These are phyloP conservation scores for Acaromyces ingoldii DNA, from an alignment of 1,284 basidiomycete genomes.

Conservation along the genomic window DNA sequence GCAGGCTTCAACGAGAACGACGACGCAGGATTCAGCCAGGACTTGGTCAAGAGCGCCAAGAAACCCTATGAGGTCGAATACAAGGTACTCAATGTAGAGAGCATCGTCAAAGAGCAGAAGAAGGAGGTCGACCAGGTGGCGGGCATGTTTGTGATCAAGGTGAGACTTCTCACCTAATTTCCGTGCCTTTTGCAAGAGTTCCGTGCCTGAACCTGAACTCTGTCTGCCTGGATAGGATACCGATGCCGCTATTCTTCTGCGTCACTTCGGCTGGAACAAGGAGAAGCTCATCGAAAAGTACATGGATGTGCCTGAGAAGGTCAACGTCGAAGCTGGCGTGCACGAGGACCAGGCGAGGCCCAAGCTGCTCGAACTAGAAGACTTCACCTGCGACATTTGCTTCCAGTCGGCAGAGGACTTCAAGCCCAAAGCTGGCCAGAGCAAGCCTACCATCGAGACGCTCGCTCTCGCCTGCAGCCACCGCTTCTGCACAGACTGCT, in stretches of 20 bases:
- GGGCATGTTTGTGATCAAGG: slow-evolving; percentile 45
- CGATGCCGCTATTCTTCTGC: slow-evolving; percentile 70
- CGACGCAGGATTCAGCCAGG: slow-evolving; percentile 12
- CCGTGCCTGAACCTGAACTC: slow-evolving; percentile 14
- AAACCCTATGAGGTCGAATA: slow-evolving; percentile 46
- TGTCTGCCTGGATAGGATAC: slow-evolving; percentile 52
- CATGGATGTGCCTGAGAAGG: slow-evolving; percentile 45
- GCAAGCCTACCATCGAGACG: slow-evolving; percentile 27
- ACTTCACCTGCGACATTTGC: slow-evolving; percentile 48
- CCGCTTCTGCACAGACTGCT: slow-evolving; percentile 62
- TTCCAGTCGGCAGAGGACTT: slow-evolving; percentile 36
- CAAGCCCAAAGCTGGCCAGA: slow-evolving; percentile 13
- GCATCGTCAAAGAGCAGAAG: slow-evolving; percentile 34
- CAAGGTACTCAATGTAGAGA: slow-evolving; percentile 27
- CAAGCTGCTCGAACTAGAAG: slow-evolving; percentile 20
- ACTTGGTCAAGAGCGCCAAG: slow-evolving; percentile 21
- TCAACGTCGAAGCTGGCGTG: slow-evolving; percentile 44
- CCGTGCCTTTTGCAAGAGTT: slow-evolving; percentile 37
- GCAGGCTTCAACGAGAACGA: slow-evolving; percentile 30
- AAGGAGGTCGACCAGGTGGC: slow-evolving; percentile 47
- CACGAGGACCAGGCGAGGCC: slow-evolving; percentile 28
- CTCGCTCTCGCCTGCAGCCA: slow-evolving; percentile 45
- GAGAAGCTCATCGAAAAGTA: slow-evolving; percentile 66
- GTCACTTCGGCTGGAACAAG: slow-evolving; percentile 89
- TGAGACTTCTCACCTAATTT: slow-evolving; percentile 40